Conservation (phyloP, 495 filamentous ascomycete genomes). For the Tetracladium marchalianum region DNA sequence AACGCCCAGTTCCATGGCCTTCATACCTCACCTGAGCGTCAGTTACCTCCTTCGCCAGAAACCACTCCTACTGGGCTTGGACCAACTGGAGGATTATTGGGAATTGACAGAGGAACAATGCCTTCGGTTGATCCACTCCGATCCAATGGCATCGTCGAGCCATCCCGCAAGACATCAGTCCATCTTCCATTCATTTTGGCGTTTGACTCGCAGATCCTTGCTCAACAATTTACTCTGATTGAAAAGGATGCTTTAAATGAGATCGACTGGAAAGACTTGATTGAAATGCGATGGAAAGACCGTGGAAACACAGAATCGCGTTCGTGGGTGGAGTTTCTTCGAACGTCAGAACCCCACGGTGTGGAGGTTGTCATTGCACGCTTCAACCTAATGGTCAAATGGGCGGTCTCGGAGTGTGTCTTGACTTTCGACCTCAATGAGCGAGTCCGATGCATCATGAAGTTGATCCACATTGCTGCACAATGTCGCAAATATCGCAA, state of each 20-base stretch:
- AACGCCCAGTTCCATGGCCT: slow-evolving; percentile 24
- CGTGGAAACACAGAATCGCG: slow-evolving; percentile 46
- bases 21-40: slow-evolving; percentile 27
- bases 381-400: slow-evolving; percentile 97
- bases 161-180: slow-evolving; percentile 19
- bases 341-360: slow-evolving; percentile 68
- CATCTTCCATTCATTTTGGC: slow-evolving; percentile 91
- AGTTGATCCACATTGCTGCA: slow-evolving; percentile 84
- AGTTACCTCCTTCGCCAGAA: slow-evolving; percentile 42
- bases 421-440: slow-evolving; percentile 76
- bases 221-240: slow-evolving; percentile 90
- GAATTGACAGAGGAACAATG: slow-evolving; percentile 8
- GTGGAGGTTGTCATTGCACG: slow-evolving; percentile 94
- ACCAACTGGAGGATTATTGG: not conserved
- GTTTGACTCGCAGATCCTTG: slow-evolving; percentile 80
- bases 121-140: slow-evolving; percentile 16
- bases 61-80: slow-evolving; percentile 32
- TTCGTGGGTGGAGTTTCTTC: slow-evolving; percentile 90
- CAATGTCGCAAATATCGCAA: slow-evolving; percentile 82
- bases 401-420: slow-evolving; percentile 86
- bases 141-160: slow-evolving; percentile 14
- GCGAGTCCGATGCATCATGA: slow-evolving; percentile 72
- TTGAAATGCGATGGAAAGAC: slow-evolving; percentile 84
- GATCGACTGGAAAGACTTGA: slow-evolving; percentile 94
- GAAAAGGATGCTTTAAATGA: slow-evolving; percentile 95